Evolutionary conservation across 2,329 filamentous ascomycete species (phyloP), one percentile per base, ranked within the genome.

Genomic region (Sclerotinia spermophila): DNA sequence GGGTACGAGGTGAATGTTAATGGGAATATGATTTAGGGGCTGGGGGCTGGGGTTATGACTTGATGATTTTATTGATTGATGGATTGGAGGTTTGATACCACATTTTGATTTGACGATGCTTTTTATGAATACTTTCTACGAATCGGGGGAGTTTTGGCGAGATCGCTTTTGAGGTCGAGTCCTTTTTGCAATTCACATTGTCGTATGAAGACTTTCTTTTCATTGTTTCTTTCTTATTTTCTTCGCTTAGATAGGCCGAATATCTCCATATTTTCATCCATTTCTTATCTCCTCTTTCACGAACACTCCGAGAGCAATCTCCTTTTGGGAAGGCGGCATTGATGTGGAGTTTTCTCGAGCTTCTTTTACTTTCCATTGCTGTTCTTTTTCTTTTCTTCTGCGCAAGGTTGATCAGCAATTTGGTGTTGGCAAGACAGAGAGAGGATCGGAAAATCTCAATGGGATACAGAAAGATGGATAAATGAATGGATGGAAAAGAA

Each of bases 1-100:
- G 93, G 93, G 27, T 95, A 91, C 76, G 91, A 94, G 82, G 88
- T 96, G 76, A 91, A 89, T 78, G 88, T 94, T 74, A 95, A 95
- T 78, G 92, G 92, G 59, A 90, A 89, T 81, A 90, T 90, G 87
- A 90, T 92, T 78, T 91, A 65, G 66, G 38, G 24, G 27, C 21
- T 60, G 35, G 38, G 17, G 35, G 38, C 27, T 60, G 17, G 35
- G 38, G 27, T 60, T 60, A n/a, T 60, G 35, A 33, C 53, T 51
- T 60, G 35, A 60, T 40, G 35, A 17, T 11, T 60, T 30, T 21
- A n/a, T 60, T 61, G 33, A 64, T 35, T 13, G 27, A 48, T 60
- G 24, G 58, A 44, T 61, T 3, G 40, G 24, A 44, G 61, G 44
- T 65, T 65, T 65, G 61, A 65, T 65, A 65, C 61, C 61, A 65